Evolutionary conservation across 805 yeast species (phyloP).

Genomic region (Schwanniomyces pseudopolymorphus): DNA sequence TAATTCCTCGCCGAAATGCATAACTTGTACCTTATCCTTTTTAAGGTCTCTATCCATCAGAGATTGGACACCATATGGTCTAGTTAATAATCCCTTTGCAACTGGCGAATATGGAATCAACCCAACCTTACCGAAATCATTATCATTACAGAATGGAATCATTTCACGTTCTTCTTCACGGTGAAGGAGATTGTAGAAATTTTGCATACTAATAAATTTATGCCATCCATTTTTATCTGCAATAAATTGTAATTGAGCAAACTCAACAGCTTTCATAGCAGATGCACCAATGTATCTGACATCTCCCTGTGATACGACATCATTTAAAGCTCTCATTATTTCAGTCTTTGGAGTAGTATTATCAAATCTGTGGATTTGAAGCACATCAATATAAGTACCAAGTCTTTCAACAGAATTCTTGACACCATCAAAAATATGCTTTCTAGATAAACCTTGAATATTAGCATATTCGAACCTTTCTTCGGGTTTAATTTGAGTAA

Average conservation of each 20-base stretch:
- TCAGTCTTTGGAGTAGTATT: slow-evolving; percentile 47
- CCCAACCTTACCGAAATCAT: slow-evolving; percentile 47
- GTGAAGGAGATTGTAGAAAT: slow-evolving; percentile 52
- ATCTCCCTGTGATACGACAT: slow-evolving; percentile 47
- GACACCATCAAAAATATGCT: no score
- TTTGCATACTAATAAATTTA: slow-evolving; percentile 61
- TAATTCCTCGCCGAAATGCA: slow-evolving; percentile 5
- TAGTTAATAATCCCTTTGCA: slow-evolving; percentile 53
- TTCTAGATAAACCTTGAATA: no score
- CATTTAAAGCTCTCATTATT: slow-evolving; percentile 55
- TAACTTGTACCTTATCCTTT: not conserved
- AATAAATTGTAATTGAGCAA: slow-evolving; percentile 50
- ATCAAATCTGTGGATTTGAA: slow-evolving; percentile 60
- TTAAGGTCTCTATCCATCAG: not conserved
- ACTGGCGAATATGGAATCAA: slow-evolving; percentile 62
- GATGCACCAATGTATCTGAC: slow-evolving; percentile 63
- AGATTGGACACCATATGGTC: slow-evolving; percentile 33
- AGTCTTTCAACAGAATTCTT: slow-evolving; percentile 36
- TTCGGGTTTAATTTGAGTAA: no score
- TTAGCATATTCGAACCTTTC: no score
- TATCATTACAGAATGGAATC: slow-evolving; percentile 45
- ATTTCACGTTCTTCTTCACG: slow-evolving; percentile 67
- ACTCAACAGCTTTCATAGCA: slow-evolving; percentile 54
- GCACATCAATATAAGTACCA: slow-evolving; percentile 54
- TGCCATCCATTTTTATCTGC: slow-evolving; percentile 60